Evolutionary conservation across 169 alveolate species (phyloP), one percentile per base, ranked within the genome.

Genomic region (Cyclospora cayetanensis): DNA sequence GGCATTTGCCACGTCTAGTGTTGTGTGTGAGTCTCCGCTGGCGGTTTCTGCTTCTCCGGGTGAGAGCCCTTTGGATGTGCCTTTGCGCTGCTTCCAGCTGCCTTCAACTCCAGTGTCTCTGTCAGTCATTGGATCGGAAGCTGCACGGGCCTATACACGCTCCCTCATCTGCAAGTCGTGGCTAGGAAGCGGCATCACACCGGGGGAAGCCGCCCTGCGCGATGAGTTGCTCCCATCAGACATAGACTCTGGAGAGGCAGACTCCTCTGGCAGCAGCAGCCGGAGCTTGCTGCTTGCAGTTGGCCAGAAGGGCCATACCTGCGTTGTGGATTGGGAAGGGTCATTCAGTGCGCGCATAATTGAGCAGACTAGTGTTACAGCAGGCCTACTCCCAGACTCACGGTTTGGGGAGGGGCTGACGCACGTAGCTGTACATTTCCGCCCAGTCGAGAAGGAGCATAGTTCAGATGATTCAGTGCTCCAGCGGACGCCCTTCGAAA

Each of bases 251-350:
- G 88, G 29, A 77, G 72, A 46, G 34, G 9, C 88, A 77, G 27
- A 2, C 2, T 22, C 68, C 34, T 50, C 46, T 46, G 20, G 88
- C 88, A 43, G 88, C 29, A 41, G 70, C 34, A 22, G 63, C 41
- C 37, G 42, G 39, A 42, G 90, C 60, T 70, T 85, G 70, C 65
- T 88, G 46, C 68, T 88, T 34, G 83, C 88, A 31, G 50, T 88
- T 22, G 93, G 74, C 25, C 39, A 88, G 85, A 65, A 72, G 46
- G 93, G 93, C 29, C 93, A 88, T 43, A 52, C 88, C 52, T 74
- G 87, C 79, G 87, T 88, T 1, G 89, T 88, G 80, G 80, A 88
- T 18, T 88, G 93, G 93, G 89, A 88, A 12, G 93, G 82, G 20
- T 39, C 15, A 11, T 88, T 72, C 46, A 43, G 18, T 70, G 35